phyloP scores from a whole-genome alignment of 2,329 filamentous ascomycete genomes.

The Graphilbum sp. region DNA sequence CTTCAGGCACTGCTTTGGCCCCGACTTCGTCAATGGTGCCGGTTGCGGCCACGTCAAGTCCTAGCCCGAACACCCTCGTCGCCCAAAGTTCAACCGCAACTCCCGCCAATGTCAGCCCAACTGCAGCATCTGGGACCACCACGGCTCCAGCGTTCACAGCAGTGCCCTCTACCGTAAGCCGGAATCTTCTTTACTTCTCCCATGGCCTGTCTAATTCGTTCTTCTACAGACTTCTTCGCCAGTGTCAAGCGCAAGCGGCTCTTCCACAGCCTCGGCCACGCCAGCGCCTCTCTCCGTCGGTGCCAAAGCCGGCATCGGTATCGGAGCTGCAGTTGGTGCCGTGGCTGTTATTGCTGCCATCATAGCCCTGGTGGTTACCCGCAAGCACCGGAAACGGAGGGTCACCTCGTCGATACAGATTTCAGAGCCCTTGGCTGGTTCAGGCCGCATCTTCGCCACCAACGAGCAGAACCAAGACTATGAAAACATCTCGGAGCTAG shows the following conservation, averaged over 20 bases:
- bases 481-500: constrained; percentile 25
- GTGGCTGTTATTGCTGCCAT: constrained; percentile 8
- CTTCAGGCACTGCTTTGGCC: background rate
- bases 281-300: constrained; percentile 5
- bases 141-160: no score
- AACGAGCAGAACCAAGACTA: constrained; percentile 21
- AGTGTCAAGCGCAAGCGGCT: background rate
- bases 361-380: constrained; percentile 3
- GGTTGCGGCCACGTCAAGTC: no score
- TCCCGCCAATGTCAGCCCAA: no score
- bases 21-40: background rate
- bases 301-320: constrained; percentile 11
- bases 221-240: background rate
- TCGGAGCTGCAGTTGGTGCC: constrained; percentile 6
- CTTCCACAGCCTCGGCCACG: background rate
- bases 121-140: no score
- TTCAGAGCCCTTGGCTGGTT: constrained; percentile 32
- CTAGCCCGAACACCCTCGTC: background rate
- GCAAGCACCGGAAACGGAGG: constrained; percentile 5
- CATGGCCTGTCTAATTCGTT: no score
- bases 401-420: constrained; percentile 20
- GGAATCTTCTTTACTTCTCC: no score
- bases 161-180: no score
- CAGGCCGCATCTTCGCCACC: constrained; percentile 23
- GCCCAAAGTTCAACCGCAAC: background rate